Conservation (phyloP, 106 monocot genomes). For the Vanilla planifolia region DNA sequence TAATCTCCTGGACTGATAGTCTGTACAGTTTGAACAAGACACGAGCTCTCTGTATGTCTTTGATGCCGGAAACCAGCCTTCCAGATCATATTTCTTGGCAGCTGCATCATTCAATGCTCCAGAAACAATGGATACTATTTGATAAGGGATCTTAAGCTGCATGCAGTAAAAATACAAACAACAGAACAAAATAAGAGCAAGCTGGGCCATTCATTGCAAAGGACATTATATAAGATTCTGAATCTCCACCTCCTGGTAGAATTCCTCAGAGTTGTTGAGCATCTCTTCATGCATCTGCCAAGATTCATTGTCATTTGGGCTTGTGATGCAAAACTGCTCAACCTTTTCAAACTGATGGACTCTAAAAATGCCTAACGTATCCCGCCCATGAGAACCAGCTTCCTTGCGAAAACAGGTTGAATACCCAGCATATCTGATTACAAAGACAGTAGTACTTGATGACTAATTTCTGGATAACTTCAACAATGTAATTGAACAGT, state of each 20-base stretch:
- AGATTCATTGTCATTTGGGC: conserved; percentile 62
- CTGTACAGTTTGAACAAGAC: conserved; percentile 93
- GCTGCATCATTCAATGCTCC: conserved; percentile 96
- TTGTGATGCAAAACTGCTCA: conserved; percentile 88
- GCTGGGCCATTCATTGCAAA: not conserved
- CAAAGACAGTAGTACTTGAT: too few species aligned
- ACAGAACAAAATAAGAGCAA: too few species aligned
- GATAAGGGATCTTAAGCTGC: conserved; percentile 80
- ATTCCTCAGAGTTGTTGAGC: conserved; percentile 88
- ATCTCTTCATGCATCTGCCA: conserved; percentile 98
- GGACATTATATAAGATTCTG: not conserved
- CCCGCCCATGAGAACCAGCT: conserved; percentile 90
- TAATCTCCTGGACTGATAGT: conserved; percentile 65
- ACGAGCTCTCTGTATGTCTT: conserved; percentile 83
- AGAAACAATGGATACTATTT: conserved; percentile 82
- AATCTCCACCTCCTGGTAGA: conserved; percentile 57
- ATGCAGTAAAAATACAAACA: not conserved
- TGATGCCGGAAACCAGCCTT: conserved; percentile 94
- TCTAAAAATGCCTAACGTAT: conserved; percentile 85
- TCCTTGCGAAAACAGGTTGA: conserved; percentile 93
- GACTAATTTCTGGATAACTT: too few species aligned
- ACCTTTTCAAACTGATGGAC: conserved; percentile 95
- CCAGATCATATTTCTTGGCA: conserved; percentile 86
- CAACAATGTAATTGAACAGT: too few species aligned
- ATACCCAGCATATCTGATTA: conserved; percentile 72